Evolutionary conservation across 345 rosid species (phyloP).

Genomic region (Boechera retrofracta): DNA sequence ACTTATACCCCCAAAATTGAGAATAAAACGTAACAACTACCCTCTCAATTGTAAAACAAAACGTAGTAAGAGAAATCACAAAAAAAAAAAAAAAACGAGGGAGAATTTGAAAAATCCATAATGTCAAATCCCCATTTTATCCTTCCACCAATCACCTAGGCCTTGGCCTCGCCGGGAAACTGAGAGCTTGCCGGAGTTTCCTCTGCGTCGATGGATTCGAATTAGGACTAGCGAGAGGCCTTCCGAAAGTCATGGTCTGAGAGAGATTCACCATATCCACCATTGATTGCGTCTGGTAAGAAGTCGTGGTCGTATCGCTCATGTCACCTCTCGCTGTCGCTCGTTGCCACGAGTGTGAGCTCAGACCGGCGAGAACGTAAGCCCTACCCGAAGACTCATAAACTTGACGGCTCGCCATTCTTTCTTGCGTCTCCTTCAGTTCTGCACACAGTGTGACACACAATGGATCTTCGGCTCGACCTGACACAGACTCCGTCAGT

Average conservation of each 20-base stretch:
- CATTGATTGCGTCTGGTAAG: constrained; percentile 95
- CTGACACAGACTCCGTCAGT: constrained; percentile 64
- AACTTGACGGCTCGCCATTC: constrained; percentile 82
- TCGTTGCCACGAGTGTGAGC: constrained; percentile 99
- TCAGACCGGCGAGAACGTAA: constrained; percentile 86
- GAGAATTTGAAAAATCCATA: neutral
- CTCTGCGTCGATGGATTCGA: constrained; percentile 51
- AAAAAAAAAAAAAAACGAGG: neutral
- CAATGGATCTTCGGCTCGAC: constrained; percentile 65
- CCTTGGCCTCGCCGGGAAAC: constrained; percentile 68
- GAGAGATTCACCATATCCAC: constrained; percentile 94
- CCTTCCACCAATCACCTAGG: constrained; percentile 55
- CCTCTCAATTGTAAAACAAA: constrained; percentile 40
- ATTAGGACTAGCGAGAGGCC: constrained; percentile 6
- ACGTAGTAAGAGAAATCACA: constrained; percentile 4
- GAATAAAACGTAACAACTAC: constrained; percentile 34
- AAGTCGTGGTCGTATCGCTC: constrained; percentile 66
- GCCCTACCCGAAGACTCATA: constrained; percentile 93
- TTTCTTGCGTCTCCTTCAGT: constrained; percentile 90
- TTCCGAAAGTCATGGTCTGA: constrained; percentile 69
- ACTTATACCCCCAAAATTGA: constrained; percentile 47
- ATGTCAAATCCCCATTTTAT: neutral
- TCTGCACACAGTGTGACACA: constrained; percentile 77
- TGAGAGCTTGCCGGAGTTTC: constrained; percentile 67
- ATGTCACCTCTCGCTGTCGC: constrained; percentile 96